Evolutionary conservation across 495 filamentous ascomycete species (phyloP).

Genomic region (Annulohypoxylon maeteangense): DNA sequence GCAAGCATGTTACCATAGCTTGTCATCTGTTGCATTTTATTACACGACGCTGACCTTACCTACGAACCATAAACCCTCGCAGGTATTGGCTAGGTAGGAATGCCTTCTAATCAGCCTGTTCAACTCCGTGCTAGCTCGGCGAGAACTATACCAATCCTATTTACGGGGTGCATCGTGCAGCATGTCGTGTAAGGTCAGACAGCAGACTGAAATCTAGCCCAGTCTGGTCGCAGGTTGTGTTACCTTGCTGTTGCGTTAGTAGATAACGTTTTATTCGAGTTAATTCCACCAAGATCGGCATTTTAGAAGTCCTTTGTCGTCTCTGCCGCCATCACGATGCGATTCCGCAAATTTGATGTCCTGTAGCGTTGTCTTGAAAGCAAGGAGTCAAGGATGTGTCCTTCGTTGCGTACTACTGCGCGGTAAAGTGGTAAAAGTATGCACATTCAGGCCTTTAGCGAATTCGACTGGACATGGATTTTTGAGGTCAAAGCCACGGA

Average conservation of each 20-base stretch:
- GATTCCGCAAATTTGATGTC: conserved; percentile 1
- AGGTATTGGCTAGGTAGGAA: conserved; percentile 30
- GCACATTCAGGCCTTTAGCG: not conserved
- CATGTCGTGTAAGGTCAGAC: conserved; percentile 32
- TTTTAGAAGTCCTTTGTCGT: conserved; percentile 6
- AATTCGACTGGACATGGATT: not conserved
- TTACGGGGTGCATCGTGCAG: conserved; percentile 24
- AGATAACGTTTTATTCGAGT: conserved; percentile 13
- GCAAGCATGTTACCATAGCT: conserved; percentile 13
- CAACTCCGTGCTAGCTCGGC: not conserved
- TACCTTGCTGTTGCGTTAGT: conserved; percentile 16
- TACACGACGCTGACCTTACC: conserved; percentile 5
- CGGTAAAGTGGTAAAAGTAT: not conserved
- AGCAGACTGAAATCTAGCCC: conserved; percentile 20
- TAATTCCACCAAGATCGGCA: conserved; percentile 12
- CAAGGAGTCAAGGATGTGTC: conserved; percentile 7
- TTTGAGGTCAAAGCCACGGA: conserved; percentile 3
- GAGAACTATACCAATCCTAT: conserved; percentile 21
- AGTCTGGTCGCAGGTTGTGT: conserved; percentile 17
- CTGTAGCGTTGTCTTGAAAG: conserved; percentile 5
- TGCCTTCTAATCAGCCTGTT: conserved; percentile 20
- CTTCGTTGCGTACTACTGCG: not conserved
- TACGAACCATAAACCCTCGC: conserved; percentile 17
- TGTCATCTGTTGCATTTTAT: conserved; percentile 13
- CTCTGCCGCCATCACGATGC: not conserved